Evolutionary conservation across 2,329 filamentous ascomycete genomes (phyloP), one percentile per base, ranked within the genome.

Genomic region (Tympanopsis confertula): DNA sequence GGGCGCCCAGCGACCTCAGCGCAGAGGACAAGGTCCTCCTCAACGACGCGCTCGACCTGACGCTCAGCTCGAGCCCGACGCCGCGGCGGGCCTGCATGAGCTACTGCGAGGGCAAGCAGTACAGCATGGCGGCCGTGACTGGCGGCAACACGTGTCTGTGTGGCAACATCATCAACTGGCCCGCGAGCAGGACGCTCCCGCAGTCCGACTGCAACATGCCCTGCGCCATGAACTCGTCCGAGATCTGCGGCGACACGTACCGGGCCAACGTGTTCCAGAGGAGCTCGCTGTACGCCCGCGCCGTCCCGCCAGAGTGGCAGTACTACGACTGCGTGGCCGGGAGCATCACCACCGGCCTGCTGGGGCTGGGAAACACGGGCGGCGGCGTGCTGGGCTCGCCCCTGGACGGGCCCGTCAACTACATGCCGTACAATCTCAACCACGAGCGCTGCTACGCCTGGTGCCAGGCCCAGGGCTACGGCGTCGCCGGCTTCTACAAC

Each of bases 241-340:
- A 56, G 39, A 50, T 41, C 17, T 63, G 59, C 39, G 59, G 58
- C 39, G 59, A 58, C 13, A 41, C 41, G 10, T 38, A 39, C 7
- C 43, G 49, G n/a, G 15, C 62, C 10, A 49, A 56, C 35, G 41
- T 62, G 5, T 62, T 44, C 37, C 33, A 42, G 35, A 26, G n/a
- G 22, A 26, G 7, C 7, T 7, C 22, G 7, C 22, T 10, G 22
- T 26, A 26, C 22, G 22, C n/a, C 7, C 7, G 22, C 22, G 7
- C 7, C 7, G n/a, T n/a, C 22, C 7, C 7, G 7, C n/a, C n/a
- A n/a, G n/a, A 7, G 22, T 26, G 22, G 22, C 7, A 26, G 22
- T 26, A 26, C 22, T 26, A 26, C 22, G 22, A 26, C 22, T 26
- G 22, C 22, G 22, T 26, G 22, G 22, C n/a, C 22, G 22, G 22